phyloP scores from a whole-genome alignment of 2,329 filamentous ascomycete species.

The Pseudohalonectria lignicola region DNA sequence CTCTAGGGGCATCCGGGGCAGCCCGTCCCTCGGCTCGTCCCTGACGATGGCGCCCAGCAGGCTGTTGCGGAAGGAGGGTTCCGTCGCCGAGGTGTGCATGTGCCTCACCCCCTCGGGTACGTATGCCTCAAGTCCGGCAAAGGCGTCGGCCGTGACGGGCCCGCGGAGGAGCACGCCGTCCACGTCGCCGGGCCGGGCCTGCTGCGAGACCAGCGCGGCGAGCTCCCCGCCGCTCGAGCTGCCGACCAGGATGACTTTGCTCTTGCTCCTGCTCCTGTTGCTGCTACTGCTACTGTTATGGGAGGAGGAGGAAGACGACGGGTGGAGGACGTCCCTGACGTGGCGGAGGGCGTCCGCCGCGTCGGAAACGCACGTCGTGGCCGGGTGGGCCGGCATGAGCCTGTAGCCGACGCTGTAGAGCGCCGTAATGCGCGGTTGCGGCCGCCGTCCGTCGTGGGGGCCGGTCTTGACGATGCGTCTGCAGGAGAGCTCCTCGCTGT shows the following conservation, averaged over 20 bases:
- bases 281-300: too few species aligned
- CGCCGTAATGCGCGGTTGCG: constrained; percentile 11
- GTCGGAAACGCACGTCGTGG: constrained; percentile 28
- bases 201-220: constrained; percentile 29
- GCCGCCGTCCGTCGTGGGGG: too few species aligned
- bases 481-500: constrained; percentile 37
- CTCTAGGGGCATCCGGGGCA: constrained; percentile 30
- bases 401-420: constrained; percentile 36
- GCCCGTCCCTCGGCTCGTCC: constrained; percentile 25
- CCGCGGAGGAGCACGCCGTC: constrained; percentile 33
- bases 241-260: constrained; percentile 25
- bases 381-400: constrained; percentile 27
- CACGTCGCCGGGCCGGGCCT: constrained; percentile 13
- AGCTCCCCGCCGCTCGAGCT: constrained; percentile 38
- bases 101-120: constrained; percentile 22
- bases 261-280: too few species aligned
- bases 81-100: constrained; percentile 26
- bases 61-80: constrained; percentile 23
- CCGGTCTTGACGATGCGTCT: constrained; percentile 25
- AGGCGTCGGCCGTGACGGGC: constrained; percentile 34
- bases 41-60: constrained; percentile 20
- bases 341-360: constrained; percentile 23
- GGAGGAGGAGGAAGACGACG: too few species aligned
- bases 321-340: constrained; percentile 9
- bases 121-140: constrained; percentile 18